Percentiles rank a stretch among this genome's conserved stretches.
phyloP scores from a whole-genome alignment of 768 basidiomycete species.

The Termitomyces eurrhizus region DNA sequence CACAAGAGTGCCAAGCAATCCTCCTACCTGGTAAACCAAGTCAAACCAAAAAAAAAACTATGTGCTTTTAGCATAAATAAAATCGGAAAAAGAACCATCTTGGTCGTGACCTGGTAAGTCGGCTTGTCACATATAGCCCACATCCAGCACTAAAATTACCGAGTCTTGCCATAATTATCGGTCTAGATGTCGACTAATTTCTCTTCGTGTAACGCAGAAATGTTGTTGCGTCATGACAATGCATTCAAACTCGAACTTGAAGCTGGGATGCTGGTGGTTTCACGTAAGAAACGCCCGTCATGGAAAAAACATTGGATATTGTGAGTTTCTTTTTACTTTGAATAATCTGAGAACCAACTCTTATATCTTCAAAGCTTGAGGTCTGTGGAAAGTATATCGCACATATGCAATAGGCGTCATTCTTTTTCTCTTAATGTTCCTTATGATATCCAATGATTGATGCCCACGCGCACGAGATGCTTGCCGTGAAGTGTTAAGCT shows the following conservation, averaged over 20 bases:
- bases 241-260: conserved; percentile 74
- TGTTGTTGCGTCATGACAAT: conserved; percentile 88
- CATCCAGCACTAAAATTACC: not conserved
- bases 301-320: not conserved
- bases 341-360: no score
- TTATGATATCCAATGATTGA: no score
- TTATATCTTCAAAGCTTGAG: no score
- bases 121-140: conserved; percentile 34
- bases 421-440: no score
- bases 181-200: conserved; percentile 84
- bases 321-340: no score
- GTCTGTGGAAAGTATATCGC: no score
- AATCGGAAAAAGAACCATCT: conserved; percentile 77
- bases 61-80: conserved; percentile 94
- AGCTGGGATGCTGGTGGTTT: conserved; percentile 66
- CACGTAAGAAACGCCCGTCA: conserved; percentile 32
- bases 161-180: conserved; percentile 38
- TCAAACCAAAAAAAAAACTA: conserved; percentile 71
- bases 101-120: conserved; percentile 95
- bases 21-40: conserved; percentile 92
- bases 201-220: conserved; percentile 95
- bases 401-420: no score
- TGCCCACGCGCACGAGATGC: no score
- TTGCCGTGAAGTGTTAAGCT: no score
- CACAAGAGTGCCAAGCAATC: conserved; percentile 79